phyloP scores from a whole-genome alignment of 2,329 filamentous ascomycete genomes.

The Arthrobotrys conoides region DNA sequence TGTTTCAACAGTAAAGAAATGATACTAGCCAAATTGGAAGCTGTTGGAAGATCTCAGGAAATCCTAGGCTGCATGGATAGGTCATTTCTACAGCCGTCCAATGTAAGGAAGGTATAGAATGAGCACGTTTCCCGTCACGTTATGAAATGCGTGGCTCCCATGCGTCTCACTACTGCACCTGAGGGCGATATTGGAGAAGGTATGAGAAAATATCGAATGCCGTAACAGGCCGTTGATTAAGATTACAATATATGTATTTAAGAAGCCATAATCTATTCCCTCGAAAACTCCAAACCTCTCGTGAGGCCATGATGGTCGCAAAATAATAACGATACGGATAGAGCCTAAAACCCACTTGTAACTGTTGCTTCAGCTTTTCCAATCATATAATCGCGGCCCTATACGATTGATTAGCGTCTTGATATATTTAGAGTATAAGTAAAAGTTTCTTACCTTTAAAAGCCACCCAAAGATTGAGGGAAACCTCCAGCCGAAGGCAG shows the following conservation, averaged over 20 bases:
- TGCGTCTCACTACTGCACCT: neutral
- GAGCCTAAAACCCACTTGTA: slow-evolving; percentile 20
- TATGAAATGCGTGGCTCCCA: neutral
- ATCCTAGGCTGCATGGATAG: too few relatives aligned
- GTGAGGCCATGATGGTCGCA: slow-evolving; percentile 27
- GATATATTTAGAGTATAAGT: neutral
- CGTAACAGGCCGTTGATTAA: neutral
- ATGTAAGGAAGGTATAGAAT: neutral
- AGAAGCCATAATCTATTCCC: neutral
- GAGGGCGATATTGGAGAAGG: slow-evolving; percentile 5
- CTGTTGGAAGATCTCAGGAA: too few relatives aligned
- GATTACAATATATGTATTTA: neutral
- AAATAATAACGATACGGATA: neutral
- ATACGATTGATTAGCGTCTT: neutral
- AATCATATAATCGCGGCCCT: slow-evolving; percentile 56
- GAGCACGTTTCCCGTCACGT: neutral
- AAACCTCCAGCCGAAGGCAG: slow-evolving; percentile 57
- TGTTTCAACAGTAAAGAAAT: neutral
- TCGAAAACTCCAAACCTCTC: slow-evolving; percentile 37
- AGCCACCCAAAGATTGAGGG: slow-evolving; percentile 51
- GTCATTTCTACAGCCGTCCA: neutral
- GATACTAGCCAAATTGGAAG: too few relatives aligned
- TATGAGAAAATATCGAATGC: slow-evolving; percentile 12
- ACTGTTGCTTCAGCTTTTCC: slow-evolving; percentile 31
- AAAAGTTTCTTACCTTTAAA: slow-evolving; percentile 34